Conservation (phyloP, 352 stramenopile species). For the Saprolegnia diclina region DNA sequence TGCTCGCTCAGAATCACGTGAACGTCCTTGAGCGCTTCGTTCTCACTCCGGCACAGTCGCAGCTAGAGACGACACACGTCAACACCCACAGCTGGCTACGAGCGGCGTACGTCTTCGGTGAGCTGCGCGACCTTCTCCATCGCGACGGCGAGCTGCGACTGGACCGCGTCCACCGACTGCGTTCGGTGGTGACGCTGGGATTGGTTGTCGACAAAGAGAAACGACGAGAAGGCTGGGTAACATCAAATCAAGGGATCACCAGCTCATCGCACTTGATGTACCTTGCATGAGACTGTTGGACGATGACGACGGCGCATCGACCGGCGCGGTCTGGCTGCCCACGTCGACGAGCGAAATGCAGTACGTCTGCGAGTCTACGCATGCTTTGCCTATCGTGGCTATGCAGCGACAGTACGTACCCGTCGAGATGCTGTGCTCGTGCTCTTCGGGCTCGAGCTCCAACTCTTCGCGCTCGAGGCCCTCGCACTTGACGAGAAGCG, state of each 20-base stretch:
- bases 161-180: background rate
- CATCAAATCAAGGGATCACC: background rate
- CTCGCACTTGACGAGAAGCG: background rate
- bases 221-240: slow-evolving; percentile 15
- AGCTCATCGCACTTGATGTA: background rate
- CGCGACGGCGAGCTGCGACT: background rate
- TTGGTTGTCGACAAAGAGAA: slow-evolving; percentile 16
- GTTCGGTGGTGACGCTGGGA: background rate
- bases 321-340: background rate
- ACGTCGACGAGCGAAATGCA: background rate
- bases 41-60: slow-evolving; percentile 10
- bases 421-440: background rate
- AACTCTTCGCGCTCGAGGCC: background rate
- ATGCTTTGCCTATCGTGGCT: background rate
- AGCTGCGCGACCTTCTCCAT: background rate
- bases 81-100: background rate
- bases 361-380: background rate
- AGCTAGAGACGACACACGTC: background rate
- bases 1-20: slow-evolving; percentile 18
- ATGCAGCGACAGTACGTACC: background rate
- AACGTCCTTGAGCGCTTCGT: slow-evolving; percentile 14
- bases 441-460: background rate
- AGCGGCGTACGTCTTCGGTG: slow-evolving; percentile 19
- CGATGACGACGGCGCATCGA: background rate
- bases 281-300: slow-evolving; percentile 10